Evolutionary conservation across 1,284 basidiomycete genomes (phyloP).

Genomic region (Tilletia setariae): DNA sequence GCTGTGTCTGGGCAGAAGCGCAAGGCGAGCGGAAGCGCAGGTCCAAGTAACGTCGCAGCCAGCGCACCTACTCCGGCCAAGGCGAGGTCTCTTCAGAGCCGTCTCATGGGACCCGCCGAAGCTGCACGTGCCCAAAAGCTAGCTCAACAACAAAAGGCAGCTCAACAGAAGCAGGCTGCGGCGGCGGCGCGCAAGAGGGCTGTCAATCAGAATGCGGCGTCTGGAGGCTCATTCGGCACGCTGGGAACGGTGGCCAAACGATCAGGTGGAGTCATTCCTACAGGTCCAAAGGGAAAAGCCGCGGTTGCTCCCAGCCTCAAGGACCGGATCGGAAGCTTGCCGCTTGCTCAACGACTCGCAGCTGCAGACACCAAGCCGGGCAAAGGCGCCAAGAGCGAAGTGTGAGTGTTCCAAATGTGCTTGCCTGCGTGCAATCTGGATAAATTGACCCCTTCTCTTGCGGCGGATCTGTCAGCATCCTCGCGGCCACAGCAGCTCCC

Average conservation of each 20-base stretch:
- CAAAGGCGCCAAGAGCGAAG: constrained; percentile 18
- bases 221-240: background rate
- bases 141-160: no score
- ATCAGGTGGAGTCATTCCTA: background rate
- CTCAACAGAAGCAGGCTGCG: background rate
- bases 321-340: constrained; percentile 18
- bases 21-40: background rate
- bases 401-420: background rate
- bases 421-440: background rate
- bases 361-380: constrained; percentile 14
- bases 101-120: constrained; percentile 11
- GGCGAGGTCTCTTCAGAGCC: constrained; percentile 4
- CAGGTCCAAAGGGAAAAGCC: background rate
- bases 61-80: constrained; percentile 5
- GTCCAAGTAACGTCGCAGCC: constrained; percentile 1
- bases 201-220: background rate
- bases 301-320: constrained; percentile 14
- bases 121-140: background rate
- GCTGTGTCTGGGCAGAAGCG: constrained; percentile 9
- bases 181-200: background rate
- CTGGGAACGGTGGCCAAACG: background rate
- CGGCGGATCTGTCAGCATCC: no score
- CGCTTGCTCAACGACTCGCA: constrained; percentile 19
- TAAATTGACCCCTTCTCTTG: no score
- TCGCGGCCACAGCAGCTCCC: background rate